Base-by-base conservation (phyloP, 2,329 filamentous ascomycete species). In the Trichoderma oligosporum region DNA sequence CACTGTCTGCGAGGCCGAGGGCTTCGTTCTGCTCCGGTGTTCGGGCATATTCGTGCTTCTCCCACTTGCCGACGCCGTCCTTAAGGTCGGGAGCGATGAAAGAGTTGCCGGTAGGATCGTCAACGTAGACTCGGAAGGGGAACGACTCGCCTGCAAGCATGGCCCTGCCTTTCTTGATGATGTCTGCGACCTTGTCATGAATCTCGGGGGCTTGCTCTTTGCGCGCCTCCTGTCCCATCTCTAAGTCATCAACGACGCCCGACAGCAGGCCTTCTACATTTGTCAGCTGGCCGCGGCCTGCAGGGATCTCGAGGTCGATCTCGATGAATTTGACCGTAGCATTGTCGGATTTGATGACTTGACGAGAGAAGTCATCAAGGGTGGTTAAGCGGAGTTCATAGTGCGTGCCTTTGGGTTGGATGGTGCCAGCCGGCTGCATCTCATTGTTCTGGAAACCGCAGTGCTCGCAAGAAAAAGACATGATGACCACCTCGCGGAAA, bases 401-500 rank as follows among this genome's bases (percentile, higher is more conserved):
- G 70, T 88, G 89, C 18, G 84, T 81, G 54, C 94, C 94, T 67
- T 89, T 89, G 66, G 91, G 87, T 75, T 97, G 94, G 61, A 97
- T 93, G 65, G 91, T 84, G 61, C 91, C 91, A 25, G 94, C 94
- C 7, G 92, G 86, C 71, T 97, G 93, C 65, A 99, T 88, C 67
- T 97, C 93, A 72, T 92, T 92, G 78, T 97, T 96, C 63, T 88
- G 85, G 74, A 93, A 87, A 69, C 85, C 79, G 77, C 94, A 99
- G 74, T 97, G 84, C 5, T 90, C 85, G 78, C 94, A 99, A 63
- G 84, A 83, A 74, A 99, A 99, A 61, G 93, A 97, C 86, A 97
- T 96, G 73, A 99, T 84, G 67, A 99, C 91, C 62, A 99, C 86
- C 73, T 99, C 93, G 76, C 91, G 91, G 79, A 99, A 99, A 80